Evolutionary conservation across 441 rosid species (phyloP), one percentile per base, ranked within the genome.

Genomic region (Kokia cookei): DNA sequence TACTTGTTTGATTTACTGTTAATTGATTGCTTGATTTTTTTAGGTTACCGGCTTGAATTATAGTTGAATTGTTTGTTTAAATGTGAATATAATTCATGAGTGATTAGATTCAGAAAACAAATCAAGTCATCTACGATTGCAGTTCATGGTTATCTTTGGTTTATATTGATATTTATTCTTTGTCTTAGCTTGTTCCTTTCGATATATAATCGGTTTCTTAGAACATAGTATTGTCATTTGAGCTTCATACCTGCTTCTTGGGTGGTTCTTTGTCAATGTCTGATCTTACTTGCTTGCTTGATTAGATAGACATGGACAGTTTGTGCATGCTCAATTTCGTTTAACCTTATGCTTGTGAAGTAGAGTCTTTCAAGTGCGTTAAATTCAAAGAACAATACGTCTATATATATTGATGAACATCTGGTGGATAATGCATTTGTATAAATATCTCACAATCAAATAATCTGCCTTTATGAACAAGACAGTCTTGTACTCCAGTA

Each of bases 381-480:
- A 72, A 66, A 48, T 50, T 8, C 43, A 4, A 73, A 67, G 43
- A 22, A 60, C 14, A 4, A 67, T 40, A 77, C 45, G 64, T 59
- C 7, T 66, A 10, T 57, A 24, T 55, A 63, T 51, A 15, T 80
- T 80, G 73, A 74, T 75, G 65, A 73, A 76, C 73, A 75, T 73
- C 47, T 75, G 76, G 67, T 48, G 76, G 80, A 78, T 66, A 82
- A 22, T 59, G 65, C 70, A 66, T 72, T 76, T 62, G 62, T 69
- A 55, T 69, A 55, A 29, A 8, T 65, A 70, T 76, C 75, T 73
- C 74, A 53, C 80, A 73, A 67, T 58, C 75, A 65, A 71, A 75
- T 65, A 70, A 81, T 73, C 78, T 59, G 68, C 73, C 72, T 60
- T 65, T 45, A 70, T 65, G 76, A 79, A 81, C 73, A 60, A 81